Conservation (phyloP, 2,329 filamentous ascomycete species). For the Hirsutella minnesotensis region DNA sequence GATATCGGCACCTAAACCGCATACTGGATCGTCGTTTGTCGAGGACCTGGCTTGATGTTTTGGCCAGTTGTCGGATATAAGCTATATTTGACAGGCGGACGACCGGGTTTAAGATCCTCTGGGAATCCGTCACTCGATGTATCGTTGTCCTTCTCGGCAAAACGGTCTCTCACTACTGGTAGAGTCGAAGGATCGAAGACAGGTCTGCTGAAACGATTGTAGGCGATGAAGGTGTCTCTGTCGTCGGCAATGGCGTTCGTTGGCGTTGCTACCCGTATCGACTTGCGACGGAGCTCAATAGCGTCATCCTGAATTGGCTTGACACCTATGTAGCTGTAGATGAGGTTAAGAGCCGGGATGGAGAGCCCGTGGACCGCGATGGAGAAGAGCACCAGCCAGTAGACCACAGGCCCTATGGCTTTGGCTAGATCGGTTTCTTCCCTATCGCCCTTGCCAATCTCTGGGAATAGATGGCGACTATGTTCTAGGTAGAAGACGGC, state of each 20-base stretch:
- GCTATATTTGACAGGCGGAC: too few species aligned
- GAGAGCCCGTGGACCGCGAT: constrained; percentile 24
- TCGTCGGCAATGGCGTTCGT: constrained; percentile 26
- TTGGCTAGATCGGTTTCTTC: constrained; percentile 23
- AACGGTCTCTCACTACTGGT: not conserved
- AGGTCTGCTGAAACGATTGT: constrained; percentile 35
- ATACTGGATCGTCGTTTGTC: too few species aligned
- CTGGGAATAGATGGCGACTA: constrained; percentile 27
- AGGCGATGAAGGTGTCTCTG: constrained; percentile 27
- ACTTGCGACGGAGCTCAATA: constrained; percentile 23
- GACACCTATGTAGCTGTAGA: constrained; percentile 26
- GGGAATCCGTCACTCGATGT: not conserved
- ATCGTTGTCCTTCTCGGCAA: too few species aligned
- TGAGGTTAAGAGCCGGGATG: constrained; percentile 28
- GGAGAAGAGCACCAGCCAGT: constrained; percentile 24
- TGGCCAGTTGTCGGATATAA: too few species aligned
- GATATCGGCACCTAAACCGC: too few species aligned
- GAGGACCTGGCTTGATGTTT: too few species aligned
- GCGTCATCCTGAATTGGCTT: constrained; percentile 30
- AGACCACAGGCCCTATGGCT: constrained; percentile 26
- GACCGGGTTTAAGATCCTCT: not conserved
- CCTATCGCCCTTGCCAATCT: constrained; percentile 19
- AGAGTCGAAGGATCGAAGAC: constrained; percentile 7
- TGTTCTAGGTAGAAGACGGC: constrained; percentile 62
- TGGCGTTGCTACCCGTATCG: constrained; percentile 18